Evolutionary conservation across 2,329 filamentous ascomycete species (phyloP), one percentile per base, ranked within the genome.

Genomic region (Coniochaeta prunicola): DNA sequence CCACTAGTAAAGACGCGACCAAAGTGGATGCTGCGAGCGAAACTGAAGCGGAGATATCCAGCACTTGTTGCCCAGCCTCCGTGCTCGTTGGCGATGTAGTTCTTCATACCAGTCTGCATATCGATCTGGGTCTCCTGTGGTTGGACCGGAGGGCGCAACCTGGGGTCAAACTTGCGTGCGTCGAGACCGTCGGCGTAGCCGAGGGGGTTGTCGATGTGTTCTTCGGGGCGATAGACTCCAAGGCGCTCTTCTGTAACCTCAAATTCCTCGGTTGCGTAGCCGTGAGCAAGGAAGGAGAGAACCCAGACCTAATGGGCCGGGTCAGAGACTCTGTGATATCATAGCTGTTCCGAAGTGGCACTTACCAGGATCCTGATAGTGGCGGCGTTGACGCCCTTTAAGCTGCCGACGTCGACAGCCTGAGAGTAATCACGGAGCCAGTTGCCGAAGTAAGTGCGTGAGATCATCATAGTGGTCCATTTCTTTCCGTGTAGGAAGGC

Each of bases 61-160:
- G 90, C 79, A 63, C 92, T 96, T 21, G 94, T 99, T 1, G 92
- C 91, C 90, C 92, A 97, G 42, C 84, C 82, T 4, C 92, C 91
- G 15, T 76, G 78, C 71, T 97, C 93, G 68, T 97, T 97, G 61
- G 93, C 87, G 65, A 99, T 97, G 73, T 99, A 99, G 71, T 97
- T 97, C 75, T 97, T 99, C 93, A 99, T 96, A n/a, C 92, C 92
- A 1, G 90, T 94, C 6, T 82, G 76, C 34, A 76, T 76, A 67
- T 94, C 90, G 59, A 94, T 83, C 60, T 90, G 85, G 21, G 90
- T 83, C 68, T 94, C 90, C 42, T 83, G 73, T 4, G 82, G 81
- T 60, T 84, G 77, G 9, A 97, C 86, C 0, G 92, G 92, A 1
- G 87, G 89, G 56, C 94, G 88, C 8, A 97, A 84, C 28, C 94